Percentiles rank a stretch among this genome's conserved stretches.
Conservation (phyloP, 192 early-diverging fungal genomes). For the Funneliformis mosseae region DNA sequence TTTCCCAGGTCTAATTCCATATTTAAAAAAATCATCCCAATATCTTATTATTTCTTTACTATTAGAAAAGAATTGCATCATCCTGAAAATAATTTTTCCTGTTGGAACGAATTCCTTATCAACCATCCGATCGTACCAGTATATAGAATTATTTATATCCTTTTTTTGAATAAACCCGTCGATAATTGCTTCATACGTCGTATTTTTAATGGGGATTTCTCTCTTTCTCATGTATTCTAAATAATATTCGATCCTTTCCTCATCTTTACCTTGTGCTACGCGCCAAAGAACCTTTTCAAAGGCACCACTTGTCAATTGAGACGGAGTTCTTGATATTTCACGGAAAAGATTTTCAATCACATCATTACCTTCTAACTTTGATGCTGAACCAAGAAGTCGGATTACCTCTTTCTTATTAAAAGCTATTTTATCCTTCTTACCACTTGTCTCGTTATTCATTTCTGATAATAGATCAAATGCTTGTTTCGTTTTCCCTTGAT, state of each 20-base stretch:
- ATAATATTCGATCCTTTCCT: neutral
- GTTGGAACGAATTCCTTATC: neutral
- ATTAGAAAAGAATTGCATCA: neutral
- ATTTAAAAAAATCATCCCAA: slow-evolving; percentile 24
- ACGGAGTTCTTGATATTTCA: neutral
- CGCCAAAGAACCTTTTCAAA: slow-evolving; percentile 21
- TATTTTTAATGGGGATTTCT: neutral
- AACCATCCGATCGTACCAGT: slow-evolving; percentile 19
- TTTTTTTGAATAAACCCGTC: slow-evolving; percentile 3
- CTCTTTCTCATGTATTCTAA: slow-evolving; percentile 19
- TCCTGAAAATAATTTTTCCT: neutral
- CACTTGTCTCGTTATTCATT: neutral
- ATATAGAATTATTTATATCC: neutral
- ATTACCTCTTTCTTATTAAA: slow-evolving; percentile 37
- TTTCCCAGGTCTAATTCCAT: neutral
- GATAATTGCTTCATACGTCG: slow-evolving; percentile 22
- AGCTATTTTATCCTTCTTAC: slow-evolving; percentile 8
- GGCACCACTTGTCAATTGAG: neutral
- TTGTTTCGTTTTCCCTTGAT: slow-evolving; percentile 6
- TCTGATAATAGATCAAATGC: slow-evolving; percentile 31
- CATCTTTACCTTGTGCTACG: neutral
- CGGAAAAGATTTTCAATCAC: slow-evolving; percentile 2
- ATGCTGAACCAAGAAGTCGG: slow-evolving; percentile 18
- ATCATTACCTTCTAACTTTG: neutral
- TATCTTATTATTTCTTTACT: neutral